These are phyloP conservation scores for Pueraria montana DNA, from an alignment of 306 rosid genomes.

Conservation along the genomic window DNA sequence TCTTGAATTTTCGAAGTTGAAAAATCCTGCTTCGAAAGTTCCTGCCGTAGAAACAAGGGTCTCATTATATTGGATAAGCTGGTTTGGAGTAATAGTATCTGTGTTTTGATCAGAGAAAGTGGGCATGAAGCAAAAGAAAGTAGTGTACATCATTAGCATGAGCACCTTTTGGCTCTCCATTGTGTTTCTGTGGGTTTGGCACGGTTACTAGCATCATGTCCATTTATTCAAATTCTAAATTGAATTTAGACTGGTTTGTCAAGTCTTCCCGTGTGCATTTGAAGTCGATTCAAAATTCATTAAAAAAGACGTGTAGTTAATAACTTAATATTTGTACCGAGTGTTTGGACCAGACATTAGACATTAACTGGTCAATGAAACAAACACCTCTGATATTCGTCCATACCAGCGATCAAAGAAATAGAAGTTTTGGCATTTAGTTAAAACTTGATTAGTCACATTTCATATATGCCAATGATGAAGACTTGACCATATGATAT, in stretches of 20 bases:
- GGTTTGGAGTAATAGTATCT: neutral
- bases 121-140: neutral
- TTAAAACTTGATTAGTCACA: too few relatives aligned
- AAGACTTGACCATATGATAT: too few relatives aligned
- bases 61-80: neutral
- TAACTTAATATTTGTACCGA: too few relatives aligned
- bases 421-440: too few relatives aligned
- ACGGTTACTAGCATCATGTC: neutral
- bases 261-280: neutral
- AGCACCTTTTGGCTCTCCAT: neutral
- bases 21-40: conserved; percentile 30
- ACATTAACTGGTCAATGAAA: too few relatives aligned
- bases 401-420: too few relatives aligned
- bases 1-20: neutral
- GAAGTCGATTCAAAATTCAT: too few relatives aligned
- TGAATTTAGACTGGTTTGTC: neutral
- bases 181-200: neutral
- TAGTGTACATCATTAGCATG: neutral
- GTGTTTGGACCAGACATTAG: too few relatives aligned
- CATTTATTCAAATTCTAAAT: neutral
- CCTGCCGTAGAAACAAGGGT: conserved; percentile 26
- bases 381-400: too few relatives aligned
- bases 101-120: neutral
- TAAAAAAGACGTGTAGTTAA: too few relatives aligned
- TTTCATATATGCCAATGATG: too few relatives aligned